These are phyloP conservation scores for Pelargonium fulgidum DNA, from an alignment of 441 rosid species.

Conservation along the genomic window DNA sequence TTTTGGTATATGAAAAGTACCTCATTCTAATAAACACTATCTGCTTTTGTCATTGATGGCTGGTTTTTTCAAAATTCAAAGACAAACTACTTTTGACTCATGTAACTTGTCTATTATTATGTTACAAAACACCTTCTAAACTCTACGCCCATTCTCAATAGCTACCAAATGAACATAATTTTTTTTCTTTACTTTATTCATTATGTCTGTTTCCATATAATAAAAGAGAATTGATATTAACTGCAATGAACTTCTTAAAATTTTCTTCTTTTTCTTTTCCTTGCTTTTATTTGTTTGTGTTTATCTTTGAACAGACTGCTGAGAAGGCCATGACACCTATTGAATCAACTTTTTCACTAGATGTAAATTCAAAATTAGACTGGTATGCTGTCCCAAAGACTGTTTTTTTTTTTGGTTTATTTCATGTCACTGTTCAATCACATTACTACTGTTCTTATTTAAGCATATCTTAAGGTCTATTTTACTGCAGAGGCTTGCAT, in stretches of 20 bases:
- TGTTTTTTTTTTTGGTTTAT: not conserved
- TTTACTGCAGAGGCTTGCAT: not conserved
- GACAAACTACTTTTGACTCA: not conserved
- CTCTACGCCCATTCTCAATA: not conserved
- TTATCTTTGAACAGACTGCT: constrained; percentile 43
- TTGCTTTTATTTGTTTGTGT: no score
- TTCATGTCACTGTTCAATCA: not conserved
- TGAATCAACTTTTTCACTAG: constrained; percentile 80
- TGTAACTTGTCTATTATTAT: not conserved
- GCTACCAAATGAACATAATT: not conserved
- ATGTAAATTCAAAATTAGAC: constrained; percentile 89
- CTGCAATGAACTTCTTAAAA: constrained; percentile 8
- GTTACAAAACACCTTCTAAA: not conserved
- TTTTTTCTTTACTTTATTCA: not conserved
- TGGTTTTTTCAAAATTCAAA: not conserved
- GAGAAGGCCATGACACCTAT: constrained; percentile 77
- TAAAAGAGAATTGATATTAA: not conserved
- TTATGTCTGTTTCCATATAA: constrained; percentile 3
- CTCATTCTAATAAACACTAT: not conserved
- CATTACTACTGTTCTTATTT: not conserved
- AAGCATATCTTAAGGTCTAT: not conserved
- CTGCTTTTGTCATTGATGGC: not conserved
- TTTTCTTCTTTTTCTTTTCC: not conserved
- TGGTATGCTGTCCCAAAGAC: constrained; percentile 42
- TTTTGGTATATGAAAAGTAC: not conserved